Conservation (phyloP, 345 rosid genomes). For the Moringa oleifera region DNA sequence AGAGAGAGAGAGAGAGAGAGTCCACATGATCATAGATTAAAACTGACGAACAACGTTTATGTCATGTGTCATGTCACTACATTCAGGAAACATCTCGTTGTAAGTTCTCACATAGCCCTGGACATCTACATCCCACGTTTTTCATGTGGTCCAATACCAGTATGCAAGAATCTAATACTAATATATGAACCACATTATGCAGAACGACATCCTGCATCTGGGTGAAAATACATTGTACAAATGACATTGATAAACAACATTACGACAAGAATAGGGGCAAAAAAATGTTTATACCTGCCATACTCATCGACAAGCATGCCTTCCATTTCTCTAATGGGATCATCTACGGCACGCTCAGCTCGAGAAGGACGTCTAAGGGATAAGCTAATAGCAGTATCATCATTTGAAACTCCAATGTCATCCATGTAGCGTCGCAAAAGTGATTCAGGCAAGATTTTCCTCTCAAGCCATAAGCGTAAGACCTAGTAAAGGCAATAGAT, state of each 20-base stretch:
- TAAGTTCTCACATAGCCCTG: too few species aligned
- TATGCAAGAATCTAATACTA: too few species aligned
- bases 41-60: too few species aligned
- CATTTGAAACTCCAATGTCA: conserved; percentile 76
- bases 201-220: not conserved
- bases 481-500: conserved; percentile 46
- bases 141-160: too few species aligned
- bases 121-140: too few species aligned
- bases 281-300: conserved; percentile 64
- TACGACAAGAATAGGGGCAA: not conserved
- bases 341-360: conserved; percentile 87
- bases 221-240: not conserved
- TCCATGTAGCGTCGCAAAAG: conserved; percentile 70
- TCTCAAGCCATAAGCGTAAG: conserved; percentile 83
- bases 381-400: conserved; percentile 52
- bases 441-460: conserved; percentile 81
- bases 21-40: too few species aligned
- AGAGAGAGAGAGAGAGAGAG: too few species aligned
- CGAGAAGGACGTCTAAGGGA: conserved; percentile 80
- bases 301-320: conserved; percentile 98
- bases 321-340: conserved; percentile 97
- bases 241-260: too few species aligned
- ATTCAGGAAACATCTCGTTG: too few species aligned
- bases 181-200: not conserved
- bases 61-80: too few species aligned